Conservation (phyloP, 306 rosid genomes). For the Cucumis melo region DNA sequence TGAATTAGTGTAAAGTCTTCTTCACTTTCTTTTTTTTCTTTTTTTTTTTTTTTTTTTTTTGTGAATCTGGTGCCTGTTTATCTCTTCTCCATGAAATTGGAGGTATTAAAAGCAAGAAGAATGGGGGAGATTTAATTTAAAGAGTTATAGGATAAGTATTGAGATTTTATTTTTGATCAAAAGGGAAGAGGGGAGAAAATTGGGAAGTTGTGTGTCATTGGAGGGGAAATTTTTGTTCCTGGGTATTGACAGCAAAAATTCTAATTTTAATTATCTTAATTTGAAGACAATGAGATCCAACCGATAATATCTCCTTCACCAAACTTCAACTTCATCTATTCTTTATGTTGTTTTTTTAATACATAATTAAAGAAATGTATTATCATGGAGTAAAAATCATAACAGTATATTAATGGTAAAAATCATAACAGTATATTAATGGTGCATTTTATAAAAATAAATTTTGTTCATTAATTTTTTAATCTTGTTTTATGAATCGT, state of each 20-base stretch:
- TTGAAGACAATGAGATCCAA: background rate
- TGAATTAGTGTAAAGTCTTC: conserved; percentile 1
- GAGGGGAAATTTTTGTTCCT: background rate
- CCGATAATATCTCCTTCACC: background rate
- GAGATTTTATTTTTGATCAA: background rate
- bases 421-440: too few species aligned
- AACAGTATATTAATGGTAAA: too few species aligned
- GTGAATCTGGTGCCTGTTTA: background rate
- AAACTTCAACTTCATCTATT: too few species aligned
- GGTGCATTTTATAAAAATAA: too few species aligned
- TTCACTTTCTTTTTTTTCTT: background rate
- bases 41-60: background rate
- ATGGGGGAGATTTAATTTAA: background rate
- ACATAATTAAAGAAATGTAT: background rate
- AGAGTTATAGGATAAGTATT: background rate
- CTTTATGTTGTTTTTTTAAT: too few species aligned
- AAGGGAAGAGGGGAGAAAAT: background rate
- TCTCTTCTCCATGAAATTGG: background rate
- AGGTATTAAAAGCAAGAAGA: background rate
- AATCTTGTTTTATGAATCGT: too few species aligned
- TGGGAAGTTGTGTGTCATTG: background rate
- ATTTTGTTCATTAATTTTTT: too few species aligned
- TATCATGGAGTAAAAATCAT: background rate
- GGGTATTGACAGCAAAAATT: background rate
- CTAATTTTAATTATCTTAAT: too few species aligned